Percentiles rank a stretch among this genome's conserved stretches.
These are phyloP conservation scores for Termitomyces eurrhizus DNA, from an alignment of 768 basidiomycete genomes.

Conservation along the genomic window DNA sequence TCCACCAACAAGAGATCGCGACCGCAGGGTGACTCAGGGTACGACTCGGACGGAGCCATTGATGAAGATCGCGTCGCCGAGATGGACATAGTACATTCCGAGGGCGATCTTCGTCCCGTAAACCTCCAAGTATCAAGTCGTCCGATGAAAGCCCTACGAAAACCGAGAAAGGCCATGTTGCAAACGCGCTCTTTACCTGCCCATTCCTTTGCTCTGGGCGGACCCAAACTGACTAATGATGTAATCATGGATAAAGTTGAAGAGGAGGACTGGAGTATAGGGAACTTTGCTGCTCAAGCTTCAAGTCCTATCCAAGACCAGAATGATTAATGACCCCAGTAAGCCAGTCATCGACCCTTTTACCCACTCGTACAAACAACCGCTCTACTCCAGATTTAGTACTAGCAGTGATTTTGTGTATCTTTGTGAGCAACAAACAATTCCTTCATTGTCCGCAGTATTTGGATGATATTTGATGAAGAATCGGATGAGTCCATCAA, in stretches of 20 bases:
- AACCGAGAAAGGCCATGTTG: slow-evolving; percentile 27
- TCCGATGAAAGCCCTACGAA: slow-evolving; percentile 39
- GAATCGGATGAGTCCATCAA: background rate
- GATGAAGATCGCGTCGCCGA: slow-evolving; percentile 15
- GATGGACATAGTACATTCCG: slow-evolving; percentile 4
- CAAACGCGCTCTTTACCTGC: slow-evolving; percentile 36
- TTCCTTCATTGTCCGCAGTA: background rate
- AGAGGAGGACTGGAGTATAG: slow-evolving; percentile 41
- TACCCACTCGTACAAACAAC: background rate
- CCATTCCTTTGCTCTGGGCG: slow-evolving; percentile 17
- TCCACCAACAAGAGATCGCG: slow-evolving; percentile 33
- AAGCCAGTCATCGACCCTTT: background rate
- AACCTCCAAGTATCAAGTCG: slow-evolving; percentile 13
- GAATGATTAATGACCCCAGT: slow-evolving; percentile 1
- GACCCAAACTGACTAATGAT: slow-evolving; percentile 9
- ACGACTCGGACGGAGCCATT: slow-evolving; percentile 25
- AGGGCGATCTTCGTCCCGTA: slow-evolving; percentile 8
- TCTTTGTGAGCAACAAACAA: slow-evolving; percentile 3
- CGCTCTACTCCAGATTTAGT: background rate
- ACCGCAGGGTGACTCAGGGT: slow-evolving; percentile 25
- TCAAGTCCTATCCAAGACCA: background rate
- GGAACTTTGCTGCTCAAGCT: slow-evolving; percentile 13
- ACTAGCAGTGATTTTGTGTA: background rate
- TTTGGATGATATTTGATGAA: background rate
- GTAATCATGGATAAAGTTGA: slow-evolving; percentile 11